These are phyloP conservation scores for Peronosclerospora sorghi DNA, from an alignment of 352 stramenopile genomes.

Conservation along the genomic window DNA sequence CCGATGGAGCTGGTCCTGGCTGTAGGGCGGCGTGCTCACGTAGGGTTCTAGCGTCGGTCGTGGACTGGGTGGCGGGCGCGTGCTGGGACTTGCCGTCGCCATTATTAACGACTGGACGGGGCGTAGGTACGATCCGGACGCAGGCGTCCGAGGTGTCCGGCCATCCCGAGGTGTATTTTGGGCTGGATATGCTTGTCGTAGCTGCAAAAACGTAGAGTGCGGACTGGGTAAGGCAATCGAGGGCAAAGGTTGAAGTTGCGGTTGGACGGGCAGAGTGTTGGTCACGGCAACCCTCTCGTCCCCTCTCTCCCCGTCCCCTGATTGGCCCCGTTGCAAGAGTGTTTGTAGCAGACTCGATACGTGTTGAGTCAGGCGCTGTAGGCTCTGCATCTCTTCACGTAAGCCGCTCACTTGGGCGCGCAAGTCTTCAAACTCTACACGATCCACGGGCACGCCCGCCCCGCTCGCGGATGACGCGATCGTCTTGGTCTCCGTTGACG, in stretches of 20 bases:
- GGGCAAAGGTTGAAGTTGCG: conserved; percentile 3
- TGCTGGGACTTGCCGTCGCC: conserved; percentile 18
- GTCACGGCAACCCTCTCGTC: conserved; percentile 2
- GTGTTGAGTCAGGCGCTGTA: conserved; percentile 58
- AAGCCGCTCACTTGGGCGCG: conserved; percentile 39
- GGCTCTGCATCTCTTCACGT: conserved; percentile 54
- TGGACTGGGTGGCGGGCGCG: conserved; percentile 18
- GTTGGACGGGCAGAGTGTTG: conserved; percentile 3
- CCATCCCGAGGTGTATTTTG: conserved; percentile 15
- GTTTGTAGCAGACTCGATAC: conserved; percentile 46
- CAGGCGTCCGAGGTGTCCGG: conserved; percentile 20
- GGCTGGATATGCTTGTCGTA: conserved; percentile 17
- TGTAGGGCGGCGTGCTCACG: conserved; percentile 17
- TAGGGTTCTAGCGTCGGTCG: conserved; percentile 13
- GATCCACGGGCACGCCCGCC: conserved; percentile 27
- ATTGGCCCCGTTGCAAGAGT: conserved; percentile 22
- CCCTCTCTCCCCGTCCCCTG: conserved; percentile 6
- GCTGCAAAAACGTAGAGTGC: conserved; percentile 20
- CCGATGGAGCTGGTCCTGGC: conserved; percentile 13
- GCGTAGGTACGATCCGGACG: conserved; percentile 26
- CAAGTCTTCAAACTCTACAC: conserved; percentile 65
- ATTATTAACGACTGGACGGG: conserved; percentile 36
- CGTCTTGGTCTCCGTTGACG: conserved; percentile 10
- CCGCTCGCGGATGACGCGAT: conserved; percentile 11
- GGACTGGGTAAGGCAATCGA: conserved; percentile 21